Evolutionary conservation across 139 green algal genomes (phyloP).

Genomic region (Coelastrella sp.): DNA sequence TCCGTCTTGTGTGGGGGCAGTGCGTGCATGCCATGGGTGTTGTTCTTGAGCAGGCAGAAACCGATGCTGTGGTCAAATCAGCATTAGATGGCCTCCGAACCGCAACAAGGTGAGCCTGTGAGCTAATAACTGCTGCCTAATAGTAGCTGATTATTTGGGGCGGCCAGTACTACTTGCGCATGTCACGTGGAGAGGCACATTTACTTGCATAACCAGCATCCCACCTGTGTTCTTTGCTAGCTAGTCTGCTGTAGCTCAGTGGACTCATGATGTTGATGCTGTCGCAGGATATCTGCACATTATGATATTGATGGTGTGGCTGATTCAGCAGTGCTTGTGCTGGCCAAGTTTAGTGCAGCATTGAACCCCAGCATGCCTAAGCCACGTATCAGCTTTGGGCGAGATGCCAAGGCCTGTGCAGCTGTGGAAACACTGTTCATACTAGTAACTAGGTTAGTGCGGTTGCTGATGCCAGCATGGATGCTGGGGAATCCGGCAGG

Average conservation of each 20-base stretch:
- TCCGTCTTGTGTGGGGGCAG: conserved; percentile 89
- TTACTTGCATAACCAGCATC: too few species aligned
- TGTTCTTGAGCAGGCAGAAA: conserved; percentile 85
- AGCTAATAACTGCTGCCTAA: too few species aligned
- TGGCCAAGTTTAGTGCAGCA: conserved; percentile 80
- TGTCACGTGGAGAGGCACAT: too few species aligned
- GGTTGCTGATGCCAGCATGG: not conserved
- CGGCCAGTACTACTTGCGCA: too few species aligned
- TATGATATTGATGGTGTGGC: conserved; percentile 75
- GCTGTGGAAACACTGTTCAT: conserved; percentile 83
- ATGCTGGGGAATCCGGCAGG: too few species aligned
- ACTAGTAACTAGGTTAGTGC: conserved; percentile 77
- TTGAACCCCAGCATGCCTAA: conserved; percentile 68
- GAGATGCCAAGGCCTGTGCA: conserved; percentile 73
- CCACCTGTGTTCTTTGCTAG: not conserved
- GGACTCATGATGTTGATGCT: not conserved
- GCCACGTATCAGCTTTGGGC: conserved; percentile 76
- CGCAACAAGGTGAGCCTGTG: conserved; percentile 59
- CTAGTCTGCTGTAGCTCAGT: not conserved
- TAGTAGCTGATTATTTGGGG: too few species aligned
- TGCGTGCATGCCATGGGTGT: conserved; percentile 91
- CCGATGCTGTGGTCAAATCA: conserved; percentile 45
- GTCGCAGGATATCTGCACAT: conserved; percentile 50
- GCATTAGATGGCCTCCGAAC: conserved; percentile 58
- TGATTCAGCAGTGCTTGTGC: conserved; percentile 76